Evolutionary conservation across 805 yeast species (phyloP).

Genomic region (Hanseniaspora clermontiae): DNA sequence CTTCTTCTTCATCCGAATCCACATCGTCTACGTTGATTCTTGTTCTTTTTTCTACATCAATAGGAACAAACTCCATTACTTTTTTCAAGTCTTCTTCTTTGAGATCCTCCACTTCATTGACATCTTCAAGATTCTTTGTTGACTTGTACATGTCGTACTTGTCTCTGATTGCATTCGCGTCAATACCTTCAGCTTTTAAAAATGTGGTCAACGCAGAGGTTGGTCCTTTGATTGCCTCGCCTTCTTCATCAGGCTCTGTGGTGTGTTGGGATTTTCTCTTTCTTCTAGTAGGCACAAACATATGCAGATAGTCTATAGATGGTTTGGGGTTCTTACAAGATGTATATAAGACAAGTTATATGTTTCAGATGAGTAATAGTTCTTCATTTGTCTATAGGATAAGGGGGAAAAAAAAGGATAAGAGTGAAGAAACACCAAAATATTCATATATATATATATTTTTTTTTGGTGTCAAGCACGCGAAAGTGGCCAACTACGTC

Average conservation of each 20-base stretch:
- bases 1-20: conserved; percentile 20
- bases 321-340: no score
- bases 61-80: conserved; percentile 17
- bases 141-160: conserved; percentile 30
- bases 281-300: conserved; percentile 13
- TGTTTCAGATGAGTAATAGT: no score
- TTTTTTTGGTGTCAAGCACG: neutral
- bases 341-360: no score
- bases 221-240: conserved; percentile 34
- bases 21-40: conserved; percentile 10
- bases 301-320: neutral
- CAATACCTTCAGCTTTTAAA: conserved; percentile 77
- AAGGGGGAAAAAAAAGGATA: no score
- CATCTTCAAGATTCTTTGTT: conserved; percentile 18
- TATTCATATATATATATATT: no score
- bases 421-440: no score
- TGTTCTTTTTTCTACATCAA: neutral
- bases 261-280: conserved; percentile 1
- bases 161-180: conserved; percentile 59
- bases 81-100: conserved; percentile 18
- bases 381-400: no score
- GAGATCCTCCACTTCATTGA: conserved; percentile 17
- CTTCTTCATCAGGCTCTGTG: neutral
- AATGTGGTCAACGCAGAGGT: conserved; percentile 87
- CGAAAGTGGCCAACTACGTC: neutral